Percentiles rank a stretch among this genome's conserved stretches.
Conservation (phyloP, 1,139 yeast genomes). For the Hemisphaericaspora xylanilytica region DNA sequence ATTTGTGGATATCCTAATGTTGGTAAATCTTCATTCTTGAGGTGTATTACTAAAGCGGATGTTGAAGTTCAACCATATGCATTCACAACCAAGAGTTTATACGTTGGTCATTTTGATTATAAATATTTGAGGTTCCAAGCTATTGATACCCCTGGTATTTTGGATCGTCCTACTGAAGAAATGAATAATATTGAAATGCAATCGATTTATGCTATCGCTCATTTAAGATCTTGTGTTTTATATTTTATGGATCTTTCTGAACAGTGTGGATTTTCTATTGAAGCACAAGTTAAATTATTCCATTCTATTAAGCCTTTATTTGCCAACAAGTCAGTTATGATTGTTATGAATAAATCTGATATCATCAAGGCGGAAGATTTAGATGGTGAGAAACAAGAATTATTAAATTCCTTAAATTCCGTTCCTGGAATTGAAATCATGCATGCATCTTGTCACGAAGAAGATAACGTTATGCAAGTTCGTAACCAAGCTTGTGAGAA, state of each 20-base stretch:
- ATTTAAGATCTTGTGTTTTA: conserved; percentile 90
- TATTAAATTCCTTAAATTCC: conserved; percentile 60
- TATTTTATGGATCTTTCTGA: conserved; percentile 98
- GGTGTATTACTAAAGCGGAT: conserved; percentile 93
- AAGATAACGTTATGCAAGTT: conserved; percentile 93
- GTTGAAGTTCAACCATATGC: conserved; percentile 99
- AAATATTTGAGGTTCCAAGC: conserved; percentile 97
- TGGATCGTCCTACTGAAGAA: conserved; percentile 98
- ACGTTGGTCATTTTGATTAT: conserved; percentile 97
- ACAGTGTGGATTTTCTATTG: conserved; percentile 97
- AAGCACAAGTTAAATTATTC: conserved; percentile 95
- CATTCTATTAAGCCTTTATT: conserved; percentile 95
- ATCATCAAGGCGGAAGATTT: conserved; percentile 83
- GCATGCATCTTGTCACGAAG: conserved; percentile 91
- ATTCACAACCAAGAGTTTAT: conserved; percentile 91
- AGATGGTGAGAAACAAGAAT: conserved; percentile 68
- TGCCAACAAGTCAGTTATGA: conserved; percentile 94
- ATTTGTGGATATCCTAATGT: conserved; percentile 99
- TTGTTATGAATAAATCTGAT: conserved; percentile 93
- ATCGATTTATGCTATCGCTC: conserved; percentile 97
- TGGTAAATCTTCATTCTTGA: conserved; percentile 94
- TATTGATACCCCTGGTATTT: conserved; percentile 97
- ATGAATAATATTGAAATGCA: conserved; percentile 99
- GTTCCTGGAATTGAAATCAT: conserved; percentile 86
- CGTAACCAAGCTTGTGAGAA: conserved; percentile 98